Conservation (phyloP, 768 basidiomycete genomes). For the Boletus huronensis region DNA sequence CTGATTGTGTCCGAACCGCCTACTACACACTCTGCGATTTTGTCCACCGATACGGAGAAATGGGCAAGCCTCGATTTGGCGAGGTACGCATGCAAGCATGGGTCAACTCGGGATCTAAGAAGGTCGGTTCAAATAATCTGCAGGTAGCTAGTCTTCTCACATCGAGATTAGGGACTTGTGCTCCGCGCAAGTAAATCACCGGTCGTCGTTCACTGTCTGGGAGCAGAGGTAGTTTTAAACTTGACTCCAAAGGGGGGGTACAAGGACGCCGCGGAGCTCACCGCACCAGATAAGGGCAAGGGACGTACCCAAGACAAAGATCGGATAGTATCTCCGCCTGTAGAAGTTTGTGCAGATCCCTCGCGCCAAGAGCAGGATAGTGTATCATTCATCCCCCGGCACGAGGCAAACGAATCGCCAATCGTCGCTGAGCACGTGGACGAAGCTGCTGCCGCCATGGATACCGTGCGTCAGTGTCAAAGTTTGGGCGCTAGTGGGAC, state of each 20-base stretch:
- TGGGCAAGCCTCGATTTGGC: slow-evolving; percentile 31
- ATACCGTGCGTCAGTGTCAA: slow-evolving; percentile 1
- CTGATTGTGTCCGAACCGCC: slow-evolving; percentile 18
- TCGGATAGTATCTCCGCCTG: slow-evolving; percentile 2
- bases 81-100: slow-evolving; percentile 40
- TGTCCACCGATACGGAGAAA: slow-evolving; percentile 35
- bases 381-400: neutral
- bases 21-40: slow-evolving; percentile 30
- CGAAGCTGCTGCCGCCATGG: slow-evolving; percentile 2
- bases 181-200: slow-evolving; percentile 22
- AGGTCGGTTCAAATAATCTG: slow-evolving; percentile 21
- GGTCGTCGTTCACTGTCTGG: slow-evolving; percentile 25
- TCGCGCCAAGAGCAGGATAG: neutral
- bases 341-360: neutral
- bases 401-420: neutral
- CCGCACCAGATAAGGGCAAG: slow-evolving; percentile 11
- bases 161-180: slow-evolving; percentile 19
- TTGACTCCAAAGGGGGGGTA: slow-evolving; percentile 28
- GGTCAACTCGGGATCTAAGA: slow-evolving; percentile 38
- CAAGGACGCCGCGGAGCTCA: neutral
- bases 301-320: slow-evolving; percentile 5
- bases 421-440: slow-evolving; percentile 2
- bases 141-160: neutral
- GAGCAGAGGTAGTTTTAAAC: slow-evolving; percentile 22
- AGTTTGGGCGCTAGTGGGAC: neutral